These are phyloP conservation scores for Tetrahymena borealis DNA, from an alignment of 73 alveolate species.

Conservation along the genomic window DNA sequence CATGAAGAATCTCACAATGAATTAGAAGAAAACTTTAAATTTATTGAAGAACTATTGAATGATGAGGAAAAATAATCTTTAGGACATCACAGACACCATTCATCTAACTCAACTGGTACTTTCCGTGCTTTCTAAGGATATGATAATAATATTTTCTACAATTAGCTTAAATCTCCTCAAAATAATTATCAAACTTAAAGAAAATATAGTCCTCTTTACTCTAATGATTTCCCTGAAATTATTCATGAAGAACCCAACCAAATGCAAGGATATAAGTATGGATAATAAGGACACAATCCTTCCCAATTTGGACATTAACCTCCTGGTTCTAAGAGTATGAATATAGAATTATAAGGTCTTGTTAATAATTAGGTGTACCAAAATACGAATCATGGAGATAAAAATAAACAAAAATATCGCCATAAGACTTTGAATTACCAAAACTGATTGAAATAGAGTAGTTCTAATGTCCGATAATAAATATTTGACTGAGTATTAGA, in stretches of 20 bases:
- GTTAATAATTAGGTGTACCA: background rate
- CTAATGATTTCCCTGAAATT: background rate
- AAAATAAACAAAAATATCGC: background rate
- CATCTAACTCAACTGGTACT: background rate
- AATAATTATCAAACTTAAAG: background rate
- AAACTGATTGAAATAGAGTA: no score
- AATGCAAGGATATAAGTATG: background rate
- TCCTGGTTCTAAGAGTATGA: background rate
- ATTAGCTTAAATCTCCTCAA: background rate
- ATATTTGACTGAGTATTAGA: no score
- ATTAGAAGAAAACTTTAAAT: constrained; percentile 28
- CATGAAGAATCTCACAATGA: constrained; percentile 38
- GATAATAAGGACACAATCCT: background rate
- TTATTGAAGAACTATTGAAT: constrained; percentile 34
- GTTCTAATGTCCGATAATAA: no score
- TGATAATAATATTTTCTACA: background rate
- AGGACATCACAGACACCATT: background rate
- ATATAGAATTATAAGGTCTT: background rate
- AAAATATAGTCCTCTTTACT: background rate
- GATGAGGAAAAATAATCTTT: background rate
- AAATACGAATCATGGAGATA: background rate
- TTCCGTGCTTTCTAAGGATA: background rate
- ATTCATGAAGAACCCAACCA: background rate
- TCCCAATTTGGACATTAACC: background rate
- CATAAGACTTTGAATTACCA: background rate